Percentiles rank a stretch among this genome's conserved stretches.
Conservation (phyloP, 2,329 filamentous ascomycete species). For the Nigrospora oryzae region DNA sequence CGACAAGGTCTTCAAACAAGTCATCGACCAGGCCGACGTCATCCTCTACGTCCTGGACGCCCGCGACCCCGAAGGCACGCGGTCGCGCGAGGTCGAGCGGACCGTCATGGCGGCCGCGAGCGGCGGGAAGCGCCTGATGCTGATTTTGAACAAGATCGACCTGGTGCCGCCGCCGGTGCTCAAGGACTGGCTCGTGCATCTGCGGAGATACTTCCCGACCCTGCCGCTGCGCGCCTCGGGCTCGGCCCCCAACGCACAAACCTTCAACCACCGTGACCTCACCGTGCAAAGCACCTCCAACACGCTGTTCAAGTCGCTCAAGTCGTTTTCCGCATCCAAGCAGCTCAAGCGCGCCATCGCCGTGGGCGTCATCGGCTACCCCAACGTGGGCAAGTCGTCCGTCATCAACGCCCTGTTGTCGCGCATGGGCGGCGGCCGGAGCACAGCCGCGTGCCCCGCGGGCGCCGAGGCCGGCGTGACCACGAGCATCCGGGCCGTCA, state of each 20-base stretch:
- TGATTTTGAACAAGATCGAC: slow-evolving; percentile 94
- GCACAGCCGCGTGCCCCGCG: slow-evolving; percentile 67
- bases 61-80: slow-evolving; percentile 81
- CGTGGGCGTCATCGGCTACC: slow-evolving; percentile 90
- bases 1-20: slow-evolving; percentile 93
- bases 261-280: slow-evolving; percentile 85
- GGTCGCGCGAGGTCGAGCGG: slow-evolving; percentile 84
- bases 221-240: slow-evolving; percentile 79
- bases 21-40: slow-evolving; percentile 82
- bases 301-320: slow-evolving; percentile 80
- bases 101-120: slow-evolving; percentile 82
- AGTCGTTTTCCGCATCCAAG: slow-evolving; percentile 75
- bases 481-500: slow-evolving; percentile 79
- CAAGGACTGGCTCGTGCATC: slow-evolving; percentile 74
- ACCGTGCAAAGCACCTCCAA: slow-evolving; percentile 80
- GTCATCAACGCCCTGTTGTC: slow-evolving; percentile 89
- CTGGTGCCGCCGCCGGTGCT: slow-evolving; percentile 75
- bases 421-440: slow-evolving; percentile 56
- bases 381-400: slow-evolving; percentile 93
- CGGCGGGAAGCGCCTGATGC: slow-evolving; percentile 78
- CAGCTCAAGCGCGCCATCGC: slow-evolving; percentile 84
- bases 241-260: slow-evolving; percentile 76
- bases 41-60: slow-evolving; percentile 90
- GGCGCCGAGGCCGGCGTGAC: slow-evolving; percentile 91
- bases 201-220: slow-evolving; percentile 85